Conservation (phyloP, 768 basidiomycete genomes). For the Mycena chlorophos region DNA sequence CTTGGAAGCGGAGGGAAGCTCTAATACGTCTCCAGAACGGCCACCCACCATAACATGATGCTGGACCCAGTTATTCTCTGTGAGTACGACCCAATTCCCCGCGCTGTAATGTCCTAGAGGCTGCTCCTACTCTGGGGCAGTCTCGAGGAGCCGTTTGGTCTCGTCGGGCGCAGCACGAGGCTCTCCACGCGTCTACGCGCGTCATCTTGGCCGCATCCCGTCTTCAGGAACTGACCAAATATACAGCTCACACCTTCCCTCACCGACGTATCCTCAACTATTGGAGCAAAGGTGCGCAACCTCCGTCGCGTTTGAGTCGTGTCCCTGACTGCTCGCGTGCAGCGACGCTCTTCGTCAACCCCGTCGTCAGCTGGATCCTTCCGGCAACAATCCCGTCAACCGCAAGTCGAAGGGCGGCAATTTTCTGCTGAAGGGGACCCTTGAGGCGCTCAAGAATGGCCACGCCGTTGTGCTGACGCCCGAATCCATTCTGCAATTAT, state of each 20-base stretch:
- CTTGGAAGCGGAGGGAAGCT: slow-evolving; percentile 1
- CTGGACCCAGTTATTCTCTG: slow-evolving; percentile 83
- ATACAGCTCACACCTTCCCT: background rate
- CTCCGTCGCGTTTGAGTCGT: no score
- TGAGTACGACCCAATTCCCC: no score
- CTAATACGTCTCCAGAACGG: slow-evolving; percentile 49
- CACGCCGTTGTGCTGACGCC: slow-evolving; percentile 91
- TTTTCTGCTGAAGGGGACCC: slow-evolving; percentile 83
- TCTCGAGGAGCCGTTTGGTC: no score
- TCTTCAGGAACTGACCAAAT: no score
- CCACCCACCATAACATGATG: slow-evolving; percentile 95
- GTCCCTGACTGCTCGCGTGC: slow-evolving; percentile 13
- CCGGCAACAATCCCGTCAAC: slow-evolving; percentile 98
- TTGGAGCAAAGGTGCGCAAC: no score
- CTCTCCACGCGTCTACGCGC: no score
- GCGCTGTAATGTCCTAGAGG: no score
- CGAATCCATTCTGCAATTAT: no score
- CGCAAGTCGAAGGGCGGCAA: slow-evolving; percentile 92
- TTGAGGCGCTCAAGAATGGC: slow-evolving; percentile 77
- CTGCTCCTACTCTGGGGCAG: no score
- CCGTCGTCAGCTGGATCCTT: slow-evolving; percentile 73
- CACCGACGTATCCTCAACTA: no score
- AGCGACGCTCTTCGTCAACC: slow-evolving; percentile 83
- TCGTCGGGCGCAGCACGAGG: no score
- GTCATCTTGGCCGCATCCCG: no score